These are phyloP conservation scores for Endogone sp. DNA, from an alignment of 192 early-diverging fungal species.

Conservation along the genomic window DNA sequence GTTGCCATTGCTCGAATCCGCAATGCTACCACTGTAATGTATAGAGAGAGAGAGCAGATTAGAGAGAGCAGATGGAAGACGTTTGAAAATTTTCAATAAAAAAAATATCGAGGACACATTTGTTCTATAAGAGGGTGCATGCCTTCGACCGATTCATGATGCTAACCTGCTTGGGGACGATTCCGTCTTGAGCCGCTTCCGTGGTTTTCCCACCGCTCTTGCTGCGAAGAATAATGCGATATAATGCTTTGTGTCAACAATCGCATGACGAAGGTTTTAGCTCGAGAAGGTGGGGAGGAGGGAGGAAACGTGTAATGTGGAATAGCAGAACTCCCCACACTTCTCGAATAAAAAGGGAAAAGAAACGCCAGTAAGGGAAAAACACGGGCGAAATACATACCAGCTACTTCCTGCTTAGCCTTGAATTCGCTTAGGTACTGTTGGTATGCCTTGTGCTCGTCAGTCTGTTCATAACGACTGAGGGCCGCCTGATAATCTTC, in stretches of 20 bases:
- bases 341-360: background rate
- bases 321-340: background rate
- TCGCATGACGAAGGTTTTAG: background rate
- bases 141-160: too few relatives aligned
- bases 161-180: background rate
- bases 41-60: background rate
- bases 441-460: slow-evolving; percentile 33
- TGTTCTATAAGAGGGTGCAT: too few relatives aligned
- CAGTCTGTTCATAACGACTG: slow-evolving; percentile 32
- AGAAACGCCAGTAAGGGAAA: too few relatives aligned
- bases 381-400: too few relatives aligned
- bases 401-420: slow-evolving; percentile 31
- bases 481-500: slow-evolving; percentile 24
- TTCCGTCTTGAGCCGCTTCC: slow-evolving; percentile 2
- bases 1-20: background rate
- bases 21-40: background rate
- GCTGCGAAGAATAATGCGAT: background rate
- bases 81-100: too few relatives aligned
- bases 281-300: background rate
- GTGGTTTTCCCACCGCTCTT: slow-evolving; percentile 1
- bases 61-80: background rate
- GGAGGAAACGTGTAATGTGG: background rate
- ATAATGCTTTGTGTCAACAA: background rate
- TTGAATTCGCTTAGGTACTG: slow-evolving; percentile 34
- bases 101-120: too few relatives aligned